Percentiles rank a stretch among this genome's conserved stretches.
Evolutionary conservation across 768 basidiomycete genomes (phyloP).

Genomic region (Leccinum olivaceopallidum): DNA sequence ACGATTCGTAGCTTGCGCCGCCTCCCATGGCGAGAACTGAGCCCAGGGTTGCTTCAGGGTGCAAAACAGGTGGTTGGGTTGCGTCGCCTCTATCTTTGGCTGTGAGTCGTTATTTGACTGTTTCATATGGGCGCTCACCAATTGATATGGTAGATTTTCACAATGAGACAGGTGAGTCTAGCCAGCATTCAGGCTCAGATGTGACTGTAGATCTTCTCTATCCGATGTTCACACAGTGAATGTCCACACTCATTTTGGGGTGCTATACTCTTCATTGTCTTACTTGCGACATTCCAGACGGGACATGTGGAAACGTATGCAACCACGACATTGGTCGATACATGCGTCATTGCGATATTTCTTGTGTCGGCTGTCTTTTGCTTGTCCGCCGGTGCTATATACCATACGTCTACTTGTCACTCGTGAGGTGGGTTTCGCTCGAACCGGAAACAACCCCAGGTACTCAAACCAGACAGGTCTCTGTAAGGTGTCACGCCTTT

Average conservation of each 20-base stretch:
- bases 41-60: conserved; percentile 38
- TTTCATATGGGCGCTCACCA: conserved; percentile 16
- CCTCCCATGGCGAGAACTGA: conserved; percentile 1
- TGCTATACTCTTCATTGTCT: conserved; percentile 57
- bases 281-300: conserved; percentile 54
- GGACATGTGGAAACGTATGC: conserved; percentile 52
- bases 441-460: not conserved
- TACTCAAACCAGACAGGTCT: conserved; percentile 45
- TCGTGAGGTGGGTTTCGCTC: conserved; percentile 51
- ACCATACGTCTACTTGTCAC: conserved; percentile 74
- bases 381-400: conserved; percentile 67
- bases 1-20: conserved; percentile 9
- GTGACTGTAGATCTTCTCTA: conserved; percentile 5
- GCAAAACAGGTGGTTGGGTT: conserved; percentile 62
- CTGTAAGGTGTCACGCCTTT: conserved; percentile 58
- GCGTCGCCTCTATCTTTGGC: conserved; percentile 60
- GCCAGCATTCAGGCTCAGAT: conserved; percentile 2
- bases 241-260: conserved; percentile 82
- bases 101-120: conserved; percentile 47
- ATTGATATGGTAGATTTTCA: conserved; percentile 56
- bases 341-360: conserved; percentile 61
- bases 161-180: conserved; percentile 66
- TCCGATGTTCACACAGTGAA: conserved; percentile 56
- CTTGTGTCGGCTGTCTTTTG: conserved; percentile 73
- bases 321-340: conserved; percentile 60